These are phyloP conservation scores for Prunus mira DNA, from an alignment of 306 rosid species.

Conservation along the genomic window DNA sequence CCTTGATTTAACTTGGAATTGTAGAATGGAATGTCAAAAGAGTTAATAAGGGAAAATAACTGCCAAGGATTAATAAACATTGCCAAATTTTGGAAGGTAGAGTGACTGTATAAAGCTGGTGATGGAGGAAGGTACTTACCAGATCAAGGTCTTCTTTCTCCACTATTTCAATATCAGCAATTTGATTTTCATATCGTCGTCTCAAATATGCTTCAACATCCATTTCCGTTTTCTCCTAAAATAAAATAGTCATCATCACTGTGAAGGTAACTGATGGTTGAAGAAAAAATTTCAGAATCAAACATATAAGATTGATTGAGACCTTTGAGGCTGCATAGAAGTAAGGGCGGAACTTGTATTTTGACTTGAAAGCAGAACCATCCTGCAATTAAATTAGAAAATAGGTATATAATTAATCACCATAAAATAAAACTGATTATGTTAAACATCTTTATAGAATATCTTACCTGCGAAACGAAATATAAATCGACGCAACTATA, in stretches of 20 bases:
- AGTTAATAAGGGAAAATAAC: not conserved
- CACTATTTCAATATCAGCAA: constrained; percentile 75
- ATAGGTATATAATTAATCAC: constrained; percentile 18
- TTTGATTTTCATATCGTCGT: constrained; percentile 75
- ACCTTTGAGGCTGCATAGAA: constrained; percentile 91
- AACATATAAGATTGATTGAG: not conserved
- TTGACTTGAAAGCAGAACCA: constrained; percentile 84
- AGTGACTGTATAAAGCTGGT: constrained; percentile 1
- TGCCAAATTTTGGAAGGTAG: not conserved
- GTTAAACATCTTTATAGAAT: not conserved
- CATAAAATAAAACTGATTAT: not conserved
- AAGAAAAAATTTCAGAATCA: constrained; percentile 8
- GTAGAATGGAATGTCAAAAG: not conserved
- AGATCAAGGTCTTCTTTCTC: constrained; percentile 95
- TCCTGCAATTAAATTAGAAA: constrained; percentile 59
- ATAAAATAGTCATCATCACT: constrained; percentile 23
- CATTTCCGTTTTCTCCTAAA: constrained; percentile 73
- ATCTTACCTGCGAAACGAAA: constrained; percentile 84
- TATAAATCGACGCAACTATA: constrained; percentile 80
- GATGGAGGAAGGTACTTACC: constrained; percentile 51
- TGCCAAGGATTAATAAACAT: constrained; percentile 1
- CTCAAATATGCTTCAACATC: constrained; percentile 85
- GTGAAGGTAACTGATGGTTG: not conserved
- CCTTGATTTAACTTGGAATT: not conserved
- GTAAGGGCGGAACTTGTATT: constrained; percentile 82